Evolutionary conservation across 2,329 filamentous ascomycete species (phyloP), one percentile per base, ranked within the genome.

Genomic region (Botrytis deweyae): DNA sequence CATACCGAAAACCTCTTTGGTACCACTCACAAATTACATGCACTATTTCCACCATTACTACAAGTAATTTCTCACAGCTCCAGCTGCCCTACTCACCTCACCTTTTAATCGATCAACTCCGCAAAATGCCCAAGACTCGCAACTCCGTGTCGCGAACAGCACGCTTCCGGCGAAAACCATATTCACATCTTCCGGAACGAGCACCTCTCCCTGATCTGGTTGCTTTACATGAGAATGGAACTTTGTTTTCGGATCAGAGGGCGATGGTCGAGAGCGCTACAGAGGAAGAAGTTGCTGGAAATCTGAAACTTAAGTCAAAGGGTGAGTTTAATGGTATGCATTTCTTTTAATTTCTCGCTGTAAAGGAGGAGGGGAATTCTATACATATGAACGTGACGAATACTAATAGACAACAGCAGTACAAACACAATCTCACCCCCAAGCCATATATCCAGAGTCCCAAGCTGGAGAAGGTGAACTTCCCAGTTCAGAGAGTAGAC

Each of bases 291-390:
- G 9, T 5, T 36, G 18, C 8, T 22, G 9, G 9, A 9, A 22
- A 0, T 10, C 22, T 0, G 20, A 22, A 10, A 22, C 8, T 1
- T 12, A 25, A 2, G 20, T 4, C 18, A 3, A 36, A 33, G 18
- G 22, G 29, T 0, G n/a, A 58, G 14, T 18, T 18, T 16, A 29
- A 33, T 9, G 14, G n/a, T 58, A 58, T 58, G 52, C 1, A 18
- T 18, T 29, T 58, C 14, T 18, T 58, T 18, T 58, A 0, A 1
- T 58, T 29, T 16, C 9, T 16, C 33, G 33, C 33, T 33, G 55
- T 33, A 29, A 58, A 33, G n/a, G 2, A 20, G 18, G 3, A 36
- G 6, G 58, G 18, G 29, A 7, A 10, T 12, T 36, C 4, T 61
- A 14, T 12, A 12, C 9, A 36, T 22, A 36, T 20, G 29, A 59